Base-by-base conservation (phyloP, 176 grass and related monocot genomes). In the Oryza nivara region DNA sequence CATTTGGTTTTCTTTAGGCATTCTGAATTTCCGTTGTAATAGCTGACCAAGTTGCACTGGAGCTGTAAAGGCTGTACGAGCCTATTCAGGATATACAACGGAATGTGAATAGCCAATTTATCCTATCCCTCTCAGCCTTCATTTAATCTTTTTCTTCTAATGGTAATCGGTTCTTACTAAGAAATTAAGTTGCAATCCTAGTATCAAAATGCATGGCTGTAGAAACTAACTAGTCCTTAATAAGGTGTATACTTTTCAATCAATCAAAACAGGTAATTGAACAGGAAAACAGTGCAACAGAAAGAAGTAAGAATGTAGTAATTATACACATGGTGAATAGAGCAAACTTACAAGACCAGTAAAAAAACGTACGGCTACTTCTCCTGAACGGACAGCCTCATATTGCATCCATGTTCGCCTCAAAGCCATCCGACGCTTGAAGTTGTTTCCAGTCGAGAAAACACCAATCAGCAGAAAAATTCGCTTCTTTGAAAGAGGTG, bases 371-470 rank as follows among this genome's bases (percentile, higher is more conserved):
- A 97, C 95, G 40, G 75, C 86, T 51, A 97, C 92, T 75, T 87
- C 58, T 16, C 95, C 95, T n/a, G 86, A 92, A 64, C 95, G 87
- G 69, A 97, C 89, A 82, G 85, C 85, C 56, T 94, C 92, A 76
- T 94, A 97, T 69, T 94, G 95, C 95, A 97, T 91, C 95, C 92
- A 94, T 46, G 95, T 92, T 83, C 90, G 79, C 76, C 95, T 92
- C 74, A 97, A 73, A 47, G 92, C 92, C 92, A 92, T 97, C 36
- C 95, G 81, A 15, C 88, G 95, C 63, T 94, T 92, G 78, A 97
- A 97, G 89, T 97, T 97, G 83, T 94, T 97, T 80, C 86, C 90
- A 80, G 95, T 91, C 43, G 95, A 97, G 86, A 94, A 94, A 85
- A 94, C 83, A 14, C 95, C 95, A 77, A 97, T 67, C 13, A 97